Percentiles rank a stretch among this genome's conserved stretches.
These are phyloP conservation scores for Acmispon strigosus DNA, from an alignment of 306 rosid species.

Conservation along the genomic window DNA sequence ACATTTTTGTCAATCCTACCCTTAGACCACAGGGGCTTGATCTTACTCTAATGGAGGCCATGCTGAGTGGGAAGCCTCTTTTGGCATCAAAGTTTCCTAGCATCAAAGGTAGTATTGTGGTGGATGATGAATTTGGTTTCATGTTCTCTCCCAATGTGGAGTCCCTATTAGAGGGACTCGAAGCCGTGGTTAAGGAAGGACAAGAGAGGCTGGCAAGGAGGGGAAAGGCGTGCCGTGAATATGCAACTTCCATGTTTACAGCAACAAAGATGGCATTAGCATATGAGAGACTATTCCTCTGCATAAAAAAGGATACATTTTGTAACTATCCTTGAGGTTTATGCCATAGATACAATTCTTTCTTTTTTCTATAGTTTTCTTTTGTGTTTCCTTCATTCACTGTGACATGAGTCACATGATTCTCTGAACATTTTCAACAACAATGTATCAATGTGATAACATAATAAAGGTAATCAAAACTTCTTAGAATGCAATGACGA, in stretches of 20 bases:
- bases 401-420: background rate
- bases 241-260: conserved; percentile 78
- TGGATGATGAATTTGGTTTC: conserved; percentile 71
- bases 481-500: background rate
- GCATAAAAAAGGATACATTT: conserved; percentile 60
- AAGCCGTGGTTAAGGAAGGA: conserved; percentile 61
- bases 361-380: background rate
- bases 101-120: conserved; percentile 78
- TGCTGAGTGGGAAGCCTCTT: conserved; percentile 84
- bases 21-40: conserved; percentile 93
- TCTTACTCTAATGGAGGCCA: conserved; percentile 91
- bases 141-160: conserved; percentile 89
- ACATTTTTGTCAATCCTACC: conserved; percentile 81
- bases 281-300: conserved; percentile 76
- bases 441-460: background rate
- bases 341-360: background rate
- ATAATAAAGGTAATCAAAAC: background rate
- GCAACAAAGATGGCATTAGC: conserved; percentile 86
- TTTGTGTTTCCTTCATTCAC: conserved; percentile 7
- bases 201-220: conserved; percentile 47
- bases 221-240: conserved; percentile 63
- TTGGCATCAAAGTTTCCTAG: conserved; percentile 89
- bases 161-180: conserved; percentile 61
- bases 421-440: background rate
- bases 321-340: conserved; percentile 56